phyloP scores from a whole-genome alignment of 1,284 basidiomycete genomes.

The Ustilago nuda region DNA sequence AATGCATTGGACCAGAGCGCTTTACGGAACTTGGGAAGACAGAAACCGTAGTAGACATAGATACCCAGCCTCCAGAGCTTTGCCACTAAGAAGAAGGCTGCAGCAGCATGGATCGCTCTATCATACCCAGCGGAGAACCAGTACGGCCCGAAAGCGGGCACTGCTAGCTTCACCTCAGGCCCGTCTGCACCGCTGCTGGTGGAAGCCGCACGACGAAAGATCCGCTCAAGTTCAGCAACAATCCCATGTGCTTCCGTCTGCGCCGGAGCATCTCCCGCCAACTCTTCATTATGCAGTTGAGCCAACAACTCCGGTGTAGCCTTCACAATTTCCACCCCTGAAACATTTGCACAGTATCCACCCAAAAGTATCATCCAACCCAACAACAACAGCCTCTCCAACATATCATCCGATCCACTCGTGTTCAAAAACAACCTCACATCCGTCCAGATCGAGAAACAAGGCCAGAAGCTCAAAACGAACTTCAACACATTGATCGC shows the following conservation, averaged over 20 bases:
- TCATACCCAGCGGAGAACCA: conserved; percentile 59
- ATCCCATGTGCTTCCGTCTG: conserved; percentile 19
- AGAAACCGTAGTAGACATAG: conserved; percentile 60
- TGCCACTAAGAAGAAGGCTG: conserved; percentile 64
- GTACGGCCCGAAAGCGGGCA: conserved; percentile 39
- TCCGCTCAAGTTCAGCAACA: conserved; percentile 15
- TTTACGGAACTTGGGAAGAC: conserved; percentile 62
- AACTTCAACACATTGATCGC: conserved; percentile 66
- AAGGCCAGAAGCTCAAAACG: conserved; percentile 64
- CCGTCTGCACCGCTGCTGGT: not conserved
- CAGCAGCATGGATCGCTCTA: conserved; percentile 47
- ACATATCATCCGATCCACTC: conserved; percentile 67
- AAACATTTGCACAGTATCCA: conserved; percentile 66
- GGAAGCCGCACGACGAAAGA: conserved; percentile 20
- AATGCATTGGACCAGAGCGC: conserved; percentile 60
- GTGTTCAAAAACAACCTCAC: conserved; percentile 63
- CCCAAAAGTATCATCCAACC: conserved; percentile 65
- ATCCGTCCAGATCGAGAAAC: conserved; percentile 64
- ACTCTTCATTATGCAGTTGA: conserved; percentile 12
- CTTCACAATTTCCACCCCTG: conserved; percentile 48
- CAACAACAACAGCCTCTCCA: conserved; percentile 61
- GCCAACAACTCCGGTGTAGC: conserved; percentile 39
- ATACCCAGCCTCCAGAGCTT: conserved; percentile 54
- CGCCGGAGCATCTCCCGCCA: conserved; percentile 14
- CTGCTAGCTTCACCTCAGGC: conserved; percentile 22